phyloP scores from a whole-genome alignment of 345 rosid genomes.

The Xanthoceras sorbifolium region DNA sequence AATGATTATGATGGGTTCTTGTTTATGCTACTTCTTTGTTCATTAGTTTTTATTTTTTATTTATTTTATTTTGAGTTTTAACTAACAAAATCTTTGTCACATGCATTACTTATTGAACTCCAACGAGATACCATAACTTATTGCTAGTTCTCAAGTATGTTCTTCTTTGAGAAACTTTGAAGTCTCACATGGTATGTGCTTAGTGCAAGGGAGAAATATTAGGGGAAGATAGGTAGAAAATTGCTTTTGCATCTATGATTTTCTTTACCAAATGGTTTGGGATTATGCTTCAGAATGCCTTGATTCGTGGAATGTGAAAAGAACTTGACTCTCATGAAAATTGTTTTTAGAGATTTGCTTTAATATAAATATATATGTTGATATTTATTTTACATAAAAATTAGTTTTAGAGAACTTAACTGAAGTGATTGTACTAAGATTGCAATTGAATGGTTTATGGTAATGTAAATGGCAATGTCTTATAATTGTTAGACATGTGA shows the following conservation, averaged over 20 bases:
- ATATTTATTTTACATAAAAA: background rate
- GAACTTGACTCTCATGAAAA: background rate
- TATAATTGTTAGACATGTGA: background rate
- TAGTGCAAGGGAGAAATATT: background rate
- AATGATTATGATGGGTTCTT: background rate
- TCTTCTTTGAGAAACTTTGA: background rate
- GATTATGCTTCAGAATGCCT: background rate
- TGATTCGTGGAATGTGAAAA: background rate
- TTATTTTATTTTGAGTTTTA: background rate
- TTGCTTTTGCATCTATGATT: background rate
- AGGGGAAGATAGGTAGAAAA: background rate
- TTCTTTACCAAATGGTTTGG: background rate
- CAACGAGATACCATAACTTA: background rate
- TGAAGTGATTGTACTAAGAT: background rate
- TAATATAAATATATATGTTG: background rate
- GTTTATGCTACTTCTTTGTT: background rate
- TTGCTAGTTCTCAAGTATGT: background rate
- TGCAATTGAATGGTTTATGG: background rate
- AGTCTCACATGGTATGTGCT: background rate
- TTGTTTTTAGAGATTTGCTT: background rate
- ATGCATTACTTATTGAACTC: background rate
- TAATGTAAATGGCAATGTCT: background rate
- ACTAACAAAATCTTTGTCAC: background rate
- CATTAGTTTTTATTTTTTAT: background rate
- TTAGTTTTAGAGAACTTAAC: background rate